Percentiles rank a stretch among this genome's conserved stretches.
Conservation (phyloP, 2,329 filamentous ascomycete species). For the Hypocreales sp. region DNA sequence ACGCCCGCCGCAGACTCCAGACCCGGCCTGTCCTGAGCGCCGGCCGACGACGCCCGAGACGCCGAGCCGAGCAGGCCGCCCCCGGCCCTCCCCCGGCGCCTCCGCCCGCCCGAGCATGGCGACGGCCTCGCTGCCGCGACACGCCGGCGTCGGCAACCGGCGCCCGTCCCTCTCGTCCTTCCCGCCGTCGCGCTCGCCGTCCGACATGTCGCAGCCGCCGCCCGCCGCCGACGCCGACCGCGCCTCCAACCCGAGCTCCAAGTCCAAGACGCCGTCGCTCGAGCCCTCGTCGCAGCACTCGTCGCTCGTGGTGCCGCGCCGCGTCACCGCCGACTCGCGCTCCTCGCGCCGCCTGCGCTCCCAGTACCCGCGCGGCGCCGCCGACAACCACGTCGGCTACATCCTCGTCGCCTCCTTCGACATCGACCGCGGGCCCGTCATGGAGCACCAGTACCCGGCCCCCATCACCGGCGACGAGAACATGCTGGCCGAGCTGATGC, state of each 20-base stretch:
- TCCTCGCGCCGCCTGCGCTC: conserved; percentile 47
- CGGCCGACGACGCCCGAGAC: too few relatives aligned
- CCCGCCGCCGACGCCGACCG: conserved; percentile 35
- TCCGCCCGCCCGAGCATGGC: too few relatives aligned
- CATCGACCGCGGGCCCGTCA: conserved; percentile 87
- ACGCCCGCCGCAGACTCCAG: too few relatives aligned
- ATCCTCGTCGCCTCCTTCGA: conserved; percentile 96
- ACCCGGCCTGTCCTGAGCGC: too few relatives aligned
- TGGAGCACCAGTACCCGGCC: conserved; percentile 95
- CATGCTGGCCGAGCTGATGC: conserved; percentile 96
- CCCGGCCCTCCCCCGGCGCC: too few relatives aligned
- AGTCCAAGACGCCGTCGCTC: conserved; percentile 43
- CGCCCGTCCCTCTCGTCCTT: conserved; percentile 50
- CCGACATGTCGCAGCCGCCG: conserved; percentile 43
- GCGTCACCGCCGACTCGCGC: conserved; percentile 33
- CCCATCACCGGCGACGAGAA: conserved; percentile 94
- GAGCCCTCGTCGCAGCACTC: conserved; percentile 47
- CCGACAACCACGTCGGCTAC: conserved; percentile 94
- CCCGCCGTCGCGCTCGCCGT: conserved; percentile 41
- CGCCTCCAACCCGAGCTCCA: conserved; percentile 42
- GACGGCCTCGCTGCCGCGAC: conserved; percentile 25
- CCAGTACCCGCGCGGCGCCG: conserved; percentile 58
- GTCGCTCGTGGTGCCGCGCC: conserved; percentile 35
- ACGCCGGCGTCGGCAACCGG: conserved; percentile 17
- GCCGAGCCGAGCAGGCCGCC: too few relatives aligned